Evolutionary conservation across 2,329 filamentous ascomycete species (phyloP), one percentile per base, ranked within the genome.

Genomic region (Alternaria longipes): DNA sequence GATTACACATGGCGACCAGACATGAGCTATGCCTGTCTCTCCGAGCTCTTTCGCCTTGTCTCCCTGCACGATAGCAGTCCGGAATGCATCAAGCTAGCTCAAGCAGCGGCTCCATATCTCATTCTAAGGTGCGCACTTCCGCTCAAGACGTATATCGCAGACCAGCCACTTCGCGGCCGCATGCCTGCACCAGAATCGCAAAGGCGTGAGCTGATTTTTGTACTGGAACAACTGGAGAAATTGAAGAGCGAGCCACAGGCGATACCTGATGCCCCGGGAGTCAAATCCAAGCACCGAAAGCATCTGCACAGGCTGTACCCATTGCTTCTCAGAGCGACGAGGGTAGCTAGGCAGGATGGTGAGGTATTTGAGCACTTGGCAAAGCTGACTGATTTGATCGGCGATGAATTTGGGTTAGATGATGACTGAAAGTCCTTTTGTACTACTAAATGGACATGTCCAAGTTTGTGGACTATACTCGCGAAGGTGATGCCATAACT

Each of bases 131-230:
- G 91, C 12, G 93, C 91, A 0, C 83, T 97, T 16, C 89, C 92
- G 0, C 81, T 98, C n/a, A 89, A 92, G 57, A 85, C 90, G 1
- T 98, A 97, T 74, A 89, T 96, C 46, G 91, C 93, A 4, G 95
- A 99, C 77, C 94, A 97, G 74, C 94, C 94, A 1, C 83, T 99
- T 20, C 69, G 95, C 14, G 94, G 95, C 0, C 86, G 89, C 51
- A 95, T 96, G 89, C 95, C 95, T 5, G 92, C 95, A 75, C 94
- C 94, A 0, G 83, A 92, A 5, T 90, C 88, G 8, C 92, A 97
- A 73, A 86, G 92, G 44, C 89, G 87, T 63, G 95, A 97, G 74
- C 81, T 99, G 11, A 75, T 91, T 5, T 90, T 91, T 71, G 84
- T 94, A 24, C 82, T 98, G 18, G 80, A 82, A 50, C 83, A 87